Evolutionary conservation across 106 monocot genomes (phyloP).

Genomic region (Allium fistulosum): DNA sequence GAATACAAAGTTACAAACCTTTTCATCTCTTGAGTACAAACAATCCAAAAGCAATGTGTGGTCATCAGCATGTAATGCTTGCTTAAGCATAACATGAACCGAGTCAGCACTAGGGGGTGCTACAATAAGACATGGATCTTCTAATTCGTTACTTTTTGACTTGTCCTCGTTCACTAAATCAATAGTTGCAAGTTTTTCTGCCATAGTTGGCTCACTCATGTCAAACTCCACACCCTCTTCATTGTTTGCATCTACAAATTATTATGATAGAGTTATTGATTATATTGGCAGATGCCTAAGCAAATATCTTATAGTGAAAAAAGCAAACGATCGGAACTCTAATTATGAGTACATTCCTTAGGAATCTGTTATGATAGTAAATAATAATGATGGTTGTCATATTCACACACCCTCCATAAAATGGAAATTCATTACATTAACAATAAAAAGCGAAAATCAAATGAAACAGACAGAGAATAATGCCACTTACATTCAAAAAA

Average conservation of each 20-base stretch:
- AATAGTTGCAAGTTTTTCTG: slow-evolving; percentile 71
- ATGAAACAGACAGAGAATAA: background rate
- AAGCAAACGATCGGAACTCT: background rate
- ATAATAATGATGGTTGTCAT: background rate
- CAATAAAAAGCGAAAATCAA: background rate
- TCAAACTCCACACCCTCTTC: slow-evolving; percentile 14
- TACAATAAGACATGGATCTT: slow-evolving; percentile 15
- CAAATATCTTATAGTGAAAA: background rate
- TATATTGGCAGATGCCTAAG: background rate
- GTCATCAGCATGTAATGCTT: slow-evolving; percentile 91
- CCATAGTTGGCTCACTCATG: slow-evolving; percentile 69
- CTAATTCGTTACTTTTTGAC: background rate
- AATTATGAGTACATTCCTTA: no score
- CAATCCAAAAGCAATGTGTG: slow-evolving; percentile 61
- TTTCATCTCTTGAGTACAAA: slow-evolving; percentile 68
- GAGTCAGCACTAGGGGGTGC: slow-evolving; percentile 87
- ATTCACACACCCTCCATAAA: no score
- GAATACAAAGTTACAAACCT: slow-evolving; percentile 24
- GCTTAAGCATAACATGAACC: slow-evolving; percentile 76
- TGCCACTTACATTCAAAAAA: no score
- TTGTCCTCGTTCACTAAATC: slow-evolving; percentile 26
- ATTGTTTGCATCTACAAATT: background rate
- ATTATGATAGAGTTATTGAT: slow-evolving; percentile 2
- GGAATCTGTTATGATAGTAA: background rate
- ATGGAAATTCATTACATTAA: no score